These are phyloP conservation scores for Trichophyton simii DNA, from an alignment of 2,329 filamentous ascomycete genomes.

Conservation along the genomic window DNA sequence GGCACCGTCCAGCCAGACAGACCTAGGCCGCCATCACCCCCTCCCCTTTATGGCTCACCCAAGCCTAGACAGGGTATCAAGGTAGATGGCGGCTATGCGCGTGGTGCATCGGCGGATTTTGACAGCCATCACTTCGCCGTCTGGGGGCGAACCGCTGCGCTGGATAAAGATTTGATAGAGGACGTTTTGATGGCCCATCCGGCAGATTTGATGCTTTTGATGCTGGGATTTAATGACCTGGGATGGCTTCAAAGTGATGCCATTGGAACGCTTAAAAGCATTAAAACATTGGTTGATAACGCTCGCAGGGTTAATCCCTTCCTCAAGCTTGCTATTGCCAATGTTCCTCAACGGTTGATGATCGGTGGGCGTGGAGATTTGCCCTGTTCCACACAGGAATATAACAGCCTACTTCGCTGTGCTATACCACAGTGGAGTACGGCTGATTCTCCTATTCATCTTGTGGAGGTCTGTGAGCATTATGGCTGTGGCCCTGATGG, in stretches of 20 bases:
- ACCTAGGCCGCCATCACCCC: background rate
- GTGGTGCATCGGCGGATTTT: background rate
- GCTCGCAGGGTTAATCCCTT: background rate
- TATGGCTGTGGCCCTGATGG: background rate
- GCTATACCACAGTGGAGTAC: background rate
- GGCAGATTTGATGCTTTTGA: background rate
- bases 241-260: background rate
- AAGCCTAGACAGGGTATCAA: background rate
- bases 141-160: background rate
- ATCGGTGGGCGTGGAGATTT: background rate
- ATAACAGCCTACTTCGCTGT: background rate
- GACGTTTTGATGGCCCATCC: background rate
- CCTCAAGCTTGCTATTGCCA: background rate
- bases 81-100: background rate
- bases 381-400: background rate
- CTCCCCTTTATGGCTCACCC: background rate
- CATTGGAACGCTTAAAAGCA: background rate
- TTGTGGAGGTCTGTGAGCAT: background rate
- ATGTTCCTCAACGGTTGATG: background rate
- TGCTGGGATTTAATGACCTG: background rate
- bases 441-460: background rate
- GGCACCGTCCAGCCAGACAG: slow-evolving; percentile 1
- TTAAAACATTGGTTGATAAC: background rate
- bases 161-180: background rate
- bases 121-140: background rate